Base-by-base conservation (phyloP, 2,329 filamentous ascomycete genomes). In the Penicillium sp. region DNA sequence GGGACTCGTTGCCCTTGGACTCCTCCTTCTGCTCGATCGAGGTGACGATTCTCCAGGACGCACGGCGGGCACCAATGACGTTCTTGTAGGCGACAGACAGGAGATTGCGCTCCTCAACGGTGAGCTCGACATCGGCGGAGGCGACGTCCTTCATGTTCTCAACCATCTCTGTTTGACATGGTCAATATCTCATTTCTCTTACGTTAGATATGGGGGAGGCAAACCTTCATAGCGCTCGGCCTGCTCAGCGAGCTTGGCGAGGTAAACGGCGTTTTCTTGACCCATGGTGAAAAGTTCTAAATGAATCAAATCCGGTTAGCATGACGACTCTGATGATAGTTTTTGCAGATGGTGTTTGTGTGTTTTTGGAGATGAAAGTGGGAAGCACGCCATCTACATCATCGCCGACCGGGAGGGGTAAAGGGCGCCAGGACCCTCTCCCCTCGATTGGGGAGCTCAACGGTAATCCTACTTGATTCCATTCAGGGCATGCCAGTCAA, bases 201-300 rank as follows among this genome's bases (percentile, higher is more conserved):
- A 29, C 18, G 43, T 26, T 44, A 50, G 27, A 18, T 48, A 53
- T 79, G 44, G 22, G 31, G 29, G 35, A 20, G 41, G 55, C 85
- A 73, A 82, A 97, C 94, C 94, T 85, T 99, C 94, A 82, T 99
- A 99, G 79, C 94, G 93, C 88, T 99, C 94, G 80, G 94, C 94
- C 88, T 99, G 94, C 89, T 99, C 94, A 77, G 94, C 94, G 80
- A 99, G 90, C 92, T 97, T 97, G 82, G 94, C 94, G 79, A 97
- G 89, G 81, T 97, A 97, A 76, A 99, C 94, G 74, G 92, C 93
- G 83, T 97, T 92, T 86, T 97, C 93, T 85, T 96, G 91, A 87
- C 90, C 92, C 93, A 97, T 97, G 83, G 83, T 92, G 84, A 77
- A 79, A 76, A 69, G 59, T 69, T 71, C 67, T 72, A 60, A 40